These are phyloP conservation scores for Cyclotella atomus DNA, from an alignment of 108 stramenopile genomes.

Conservation along the genomic window DNA sequence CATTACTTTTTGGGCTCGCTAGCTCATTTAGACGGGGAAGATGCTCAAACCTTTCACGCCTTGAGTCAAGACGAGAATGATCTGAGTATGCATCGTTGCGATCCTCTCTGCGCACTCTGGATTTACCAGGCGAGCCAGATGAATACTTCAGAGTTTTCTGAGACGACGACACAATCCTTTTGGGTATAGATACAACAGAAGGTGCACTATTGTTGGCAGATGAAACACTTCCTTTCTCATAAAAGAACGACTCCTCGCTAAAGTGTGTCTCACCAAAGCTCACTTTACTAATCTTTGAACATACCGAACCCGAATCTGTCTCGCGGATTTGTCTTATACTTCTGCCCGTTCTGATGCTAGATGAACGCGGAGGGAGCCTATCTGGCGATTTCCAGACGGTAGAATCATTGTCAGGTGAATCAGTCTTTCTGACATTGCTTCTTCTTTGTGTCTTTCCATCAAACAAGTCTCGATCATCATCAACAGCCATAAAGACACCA, in stretches of 20 bases:
- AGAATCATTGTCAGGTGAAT: conserved; percentile 7
- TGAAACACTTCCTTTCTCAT: neutral
- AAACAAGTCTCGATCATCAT: conserved; percentile 8
- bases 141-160: neutral
- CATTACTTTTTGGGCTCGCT: conserved; percentile 9
- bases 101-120: conserved; percentile 17
- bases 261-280: conserved; percentile 31
- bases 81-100: conserved; percentile 28
- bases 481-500: conserved; percentile 2
- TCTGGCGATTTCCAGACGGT: conserved; percentile 7
- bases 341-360: conserved; percentile 6
- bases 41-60: conserved; percentile 26
- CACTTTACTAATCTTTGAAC: conserved; percentile 28
- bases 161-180: neutral
- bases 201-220: conserved; percentile 20
- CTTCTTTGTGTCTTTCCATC: conserved; percentile 4
- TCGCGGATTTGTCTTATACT: conserved; percentile 12
- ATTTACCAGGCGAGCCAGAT: conserved; percentile 1
- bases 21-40: conserved; percentile 19
- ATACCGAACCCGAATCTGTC: conserved; percentile 15
- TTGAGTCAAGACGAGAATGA: conserved; percentile 6
- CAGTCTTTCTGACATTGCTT: too few relatives aligned
- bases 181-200: conserved; percentile 26
- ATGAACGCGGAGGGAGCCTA: neutral
- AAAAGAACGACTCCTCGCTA: conserved; percentile 12